Percentiles rank a stretch among this genome's conserved stretches.
phyloP scores from a whole-genome alignment of 108 stramenopile species.

The Pseudonitzschia pungens region DNA sequence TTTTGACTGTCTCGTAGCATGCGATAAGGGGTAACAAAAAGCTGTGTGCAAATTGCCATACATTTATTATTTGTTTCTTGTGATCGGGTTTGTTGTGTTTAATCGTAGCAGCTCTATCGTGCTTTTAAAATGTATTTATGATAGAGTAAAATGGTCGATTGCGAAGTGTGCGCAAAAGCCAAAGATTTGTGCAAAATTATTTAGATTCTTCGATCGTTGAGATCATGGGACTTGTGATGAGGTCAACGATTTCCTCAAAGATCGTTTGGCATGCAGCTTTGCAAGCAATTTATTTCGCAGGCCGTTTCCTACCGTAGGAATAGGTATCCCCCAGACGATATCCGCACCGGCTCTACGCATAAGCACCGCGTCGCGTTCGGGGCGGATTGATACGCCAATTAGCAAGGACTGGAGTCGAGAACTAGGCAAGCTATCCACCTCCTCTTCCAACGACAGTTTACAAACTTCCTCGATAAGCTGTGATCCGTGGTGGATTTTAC shows the following conservation, averaged over 20 bases:
- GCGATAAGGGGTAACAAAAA: too few relatives aligned
- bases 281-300: conserved; percentile 50
- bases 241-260: background rate
- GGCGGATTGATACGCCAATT: conserved; percentile 59
- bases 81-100: too few relatives aligned
- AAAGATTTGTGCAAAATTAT: background rate
- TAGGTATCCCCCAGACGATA: conserved; percentile 67
- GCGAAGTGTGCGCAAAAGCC: conserved; percentile 12
- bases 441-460: conserved; percentile 25
- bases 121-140: background rate
- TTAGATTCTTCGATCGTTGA: background rate
- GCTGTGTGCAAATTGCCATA: too few relatives aligned
- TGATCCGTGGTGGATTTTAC: conserved; percentile 36
- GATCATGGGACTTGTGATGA: background rate
- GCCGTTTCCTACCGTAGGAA: conserved; percentile 48
- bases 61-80: too few relatives aligned
- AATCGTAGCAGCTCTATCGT: background rate
- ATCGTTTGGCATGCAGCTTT: conserved; percentile 49
- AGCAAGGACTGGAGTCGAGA: conserved; percentile 23
- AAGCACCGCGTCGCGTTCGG: conserved; percentile 35
- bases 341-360: conserved; percentile 55
- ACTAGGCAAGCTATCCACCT: background rate
- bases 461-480: conserved; percentile 6
- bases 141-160: background rate
- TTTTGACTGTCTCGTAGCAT: too few relatives aligned